These are phyloP conservation scores for Mimosa bimucronata DNA, from an alignment of 306 rosid genomes.

Conservation along the genomic window DNA sequence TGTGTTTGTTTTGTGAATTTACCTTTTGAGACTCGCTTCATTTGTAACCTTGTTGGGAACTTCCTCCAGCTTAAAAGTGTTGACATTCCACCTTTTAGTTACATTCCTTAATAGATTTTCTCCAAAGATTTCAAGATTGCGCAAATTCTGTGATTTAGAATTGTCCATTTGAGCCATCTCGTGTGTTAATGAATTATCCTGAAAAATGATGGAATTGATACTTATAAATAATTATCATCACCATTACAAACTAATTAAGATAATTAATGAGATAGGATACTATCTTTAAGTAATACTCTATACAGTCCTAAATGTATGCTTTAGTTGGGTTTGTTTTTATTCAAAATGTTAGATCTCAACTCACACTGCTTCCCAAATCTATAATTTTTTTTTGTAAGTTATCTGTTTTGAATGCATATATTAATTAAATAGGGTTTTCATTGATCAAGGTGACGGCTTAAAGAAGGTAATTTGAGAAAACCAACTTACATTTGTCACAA, in stretches of 20 bases:
- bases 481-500: neutral
- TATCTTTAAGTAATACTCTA: neutral
- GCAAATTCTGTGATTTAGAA: neutral
- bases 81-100: neutral
- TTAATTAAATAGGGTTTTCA: too few species aligned
- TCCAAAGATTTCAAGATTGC: neutral
- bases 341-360: neutral
- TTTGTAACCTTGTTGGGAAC: neutral
- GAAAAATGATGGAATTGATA: neutral
- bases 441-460: neutral
- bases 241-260: neutral
- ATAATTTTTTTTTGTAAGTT: too few species aligned
- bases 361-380: too few species aligned
- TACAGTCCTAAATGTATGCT: too few species aligned
- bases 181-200: neutral
- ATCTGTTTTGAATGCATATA: neutral
- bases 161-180: conserved; percentile 1
- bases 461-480: too few species aligned
- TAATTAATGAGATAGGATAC: neutral
- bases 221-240: neutral
- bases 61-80: neutral
- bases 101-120: neutral
- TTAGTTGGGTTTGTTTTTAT: too few species aligned
- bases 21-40: neutral
- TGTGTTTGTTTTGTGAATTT: neutral